Percentiles rank a stretch among this genome's conserved stretches.
These are phyloP conservation scores for Trichoderma virens DNA, from an alignment of 495 filamentous ascomycete species.

Conservation along the genomic window DNA sequence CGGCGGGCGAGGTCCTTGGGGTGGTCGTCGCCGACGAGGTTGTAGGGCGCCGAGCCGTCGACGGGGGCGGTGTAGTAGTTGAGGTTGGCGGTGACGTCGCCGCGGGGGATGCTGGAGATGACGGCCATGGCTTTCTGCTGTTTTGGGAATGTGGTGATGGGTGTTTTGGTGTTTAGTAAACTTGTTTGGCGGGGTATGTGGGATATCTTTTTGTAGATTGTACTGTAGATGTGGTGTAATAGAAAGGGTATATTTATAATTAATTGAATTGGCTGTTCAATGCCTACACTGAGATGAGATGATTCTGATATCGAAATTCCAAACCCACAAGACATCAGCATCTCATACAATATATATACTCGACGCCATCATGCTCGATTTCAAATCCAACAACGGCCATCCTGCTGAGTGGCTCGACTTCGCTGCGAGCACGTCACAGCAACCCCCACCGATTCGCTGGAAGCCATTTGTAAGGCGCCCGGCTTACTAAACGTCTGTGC, in stretches of 20 bases:
- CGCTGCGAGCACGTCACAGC: constrained; percentile 6
- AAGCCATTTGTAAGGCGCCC: constrained; percentile 1
- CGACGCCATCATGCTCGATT: background rate
- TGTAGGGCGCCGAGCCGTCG: constrained; percentile 57
- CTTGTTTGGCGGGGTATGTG: no score
- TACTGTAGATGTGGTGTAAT: background rate
- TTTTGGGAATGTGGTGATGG: background rate
- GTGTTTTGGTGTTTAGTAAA: background rate
- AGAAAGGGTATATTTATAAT: background rate
- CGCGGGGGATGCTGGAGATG: constrained; percentile 47
- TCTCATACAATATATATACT: background rate
- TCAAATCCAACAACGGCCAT: background rate
- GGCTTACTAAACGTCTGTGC: background rate
- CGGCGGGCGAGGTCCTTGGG: constrained; percentile 51
- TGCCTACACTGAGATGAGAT: background rate
- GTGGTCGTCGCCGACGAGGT: constrained; percentile 53
- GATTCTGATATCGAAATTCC: no score
- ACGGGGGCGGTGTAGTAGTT: constrained; percentile 61
- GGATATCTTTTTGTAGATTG: background rate
- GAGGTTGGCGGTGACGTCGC: constrained; percentile 55
- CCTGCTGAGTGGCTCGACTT: background rate
- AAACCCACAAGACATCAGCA: no score
- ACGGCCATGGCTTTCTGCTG: constrained; percentile 24
- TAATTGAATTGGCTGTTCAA: background rate
- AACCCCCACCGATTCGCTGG: background rate